Conservation (phyloP, 2,329 filamentous ascomycete genomes). For the Dendrostoma leiphaemia region DNA sequence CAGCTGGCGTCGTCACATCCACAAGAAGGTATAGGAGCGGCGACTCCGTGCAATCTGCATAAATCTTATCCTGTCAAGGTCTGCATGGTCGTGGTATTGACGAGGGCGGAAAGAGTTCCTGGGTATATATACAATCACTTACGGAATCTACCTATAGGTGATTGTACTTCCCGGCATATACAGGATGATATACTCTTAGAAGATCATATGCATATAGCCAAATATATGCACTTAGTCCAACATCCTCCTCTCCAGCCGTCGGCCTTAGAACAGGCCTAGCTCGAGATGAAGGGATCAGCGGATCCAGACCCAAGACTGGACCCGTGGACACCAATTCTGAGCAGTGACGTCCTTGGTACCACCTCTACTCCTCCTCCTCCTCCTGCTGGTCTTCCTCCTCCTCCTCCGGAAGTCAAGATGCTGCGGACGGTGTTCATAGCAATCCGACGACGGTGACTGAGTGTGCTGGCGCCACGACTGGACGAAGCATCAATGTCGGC, state of each 20-base stretch:
- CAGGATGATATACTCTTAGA: too few species aligned
- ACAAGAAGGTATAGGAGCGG: too few species aligned
- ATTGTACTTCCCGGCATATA: too few species aligned
- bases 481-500: constrained; percentile 27
- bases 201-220: not conserved
- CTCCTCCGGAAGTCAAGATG: constrained; percentile 28
- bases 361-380: not conserved
- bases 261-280: constrained; percentile 1
- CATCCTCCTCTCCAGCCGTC: not conserved
- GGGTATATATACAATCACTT: too few species aligned
- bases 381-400: not conserved
- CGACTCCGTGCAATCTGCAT: too few species aligned
- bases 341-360: not conserved
- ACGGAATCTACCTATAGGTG: too few species aligned
- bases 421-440: constrained; percentile 34
- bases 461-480: constrained; percentile 33
- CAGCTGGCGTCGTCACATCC: too few species aligned
- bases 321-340: not conserved
- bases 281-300: constrained; percentile 12
- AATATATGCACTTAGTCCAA: not conserved
- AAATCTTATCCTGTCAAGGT: too few species aligned
- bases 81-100: too few species aligned
- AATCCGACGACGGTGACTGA: constrained; percentile 42
- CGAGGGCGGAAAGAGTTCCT: too few species aligned
- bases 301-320: not conserved